Conservation (phyloP, 495 filamentous ascomycete species). For the Daldinia decipiens region DNA sequence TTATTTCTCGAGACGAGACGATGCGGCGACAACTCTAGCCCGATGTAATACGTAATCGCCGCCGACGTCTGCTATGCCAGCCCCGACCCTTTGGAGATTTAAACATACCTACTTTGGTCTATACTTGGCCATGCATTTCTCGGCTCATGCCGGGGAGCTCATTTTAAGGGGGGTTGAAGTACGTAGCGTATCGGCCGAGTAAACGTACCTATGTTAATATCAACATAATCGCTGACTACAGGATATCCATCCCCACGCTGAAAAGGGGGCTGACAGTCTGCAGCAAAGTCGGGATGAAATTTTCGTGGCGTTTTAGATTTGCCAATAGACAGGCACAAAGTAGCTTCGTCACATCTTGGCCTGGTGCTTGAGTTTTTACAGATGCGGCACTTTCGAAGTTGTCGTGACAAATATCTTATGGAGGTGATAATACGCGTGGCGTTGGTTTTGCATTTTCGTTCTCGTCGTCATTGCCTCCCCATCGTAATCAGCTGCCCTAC, state of each 20-base stretch:
- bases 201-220: not conserved
- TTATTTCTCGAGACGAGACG: conserved; percentile 11
- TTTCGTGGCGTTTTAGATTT: conserved; percentile 17
- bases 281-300: conserved; percentile 3
- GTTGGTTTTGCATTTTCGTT: conserved; percentile 1
- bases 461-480: conserved; percentile 23
- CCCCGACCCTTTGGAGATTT: conserved; percentile 21
- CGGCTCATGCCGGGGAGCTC: conserved; percentile 29
- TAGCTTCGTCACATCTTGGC: conserved; percentile 27
- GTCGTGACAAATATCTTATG: conserved; percentile 9
- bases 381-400: conserved; percentile 22
- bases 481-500: conserved; percentile 6
- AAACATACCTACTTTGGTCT: not conserved
- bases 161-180: not conserved
- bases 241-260: conserved; percentile 23
- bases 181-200: too few relatives aligned
- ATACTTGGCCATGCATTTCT: conserved; percentile 23
- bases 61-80: conserved; percentile 11
- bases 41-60: conserved; percentile 23
- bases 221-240: conserved; percentile 28
- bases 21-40: conserved; percentile 19
- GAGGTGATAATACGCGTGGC: conserved; percentile 2
- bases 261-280: conserved; percentile 42
- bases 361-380: conserved; percentile 10
- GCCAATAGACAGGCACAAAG: conserved; percentile 24